Evolutionary conservation across 2,329 filamentous ascomycete species (phyloP).

Genomic region (Claviceps capensis): DNA sequence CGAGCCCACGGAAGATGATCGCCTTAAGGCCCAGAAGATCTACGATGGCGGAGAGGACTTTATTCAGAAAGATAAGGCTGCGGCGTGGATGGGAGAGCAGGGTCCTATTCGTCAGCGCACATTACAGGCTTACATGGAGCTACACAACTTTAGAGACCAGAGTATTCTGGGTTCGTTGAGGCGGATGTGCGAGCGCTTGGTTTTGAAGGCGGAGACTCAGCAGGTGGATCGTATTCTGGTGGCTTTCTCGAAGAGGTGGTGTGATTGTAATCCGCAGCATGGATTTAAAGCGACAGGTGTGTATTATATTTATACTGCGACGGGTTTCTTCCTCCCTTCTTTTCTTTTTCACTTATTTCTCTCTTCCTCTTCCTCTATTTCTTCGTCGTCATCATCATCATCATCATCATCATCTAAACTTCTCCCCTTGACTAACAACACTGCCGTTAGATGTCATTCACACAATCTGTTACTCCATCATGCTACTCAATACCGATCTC

Average conservation of each 20-base stretch:
- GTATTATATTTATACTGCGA: constrained; percentile 13
- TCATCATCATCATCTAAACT: no score
- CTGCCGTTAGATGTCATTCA: constrained; percentile 62
- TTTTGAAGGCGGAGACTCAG: constrained; percentile 85
- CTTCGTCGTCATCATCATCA: background rate
- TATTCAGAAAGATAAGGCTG: constrained; percentile 64
- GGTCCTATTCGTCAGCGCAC: constrained; percentile 44
- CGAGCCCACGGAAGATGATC: constrained; percentile 53
- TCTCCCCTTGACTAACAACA: background rate
- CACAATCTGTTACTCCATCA: constrained; percentile 90
- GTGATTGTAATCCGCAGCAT: constrained; percentile 80
- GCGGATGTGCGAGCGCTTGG: constrained; percentile 64
- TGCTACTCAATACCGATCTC: constrained; percentile 90
- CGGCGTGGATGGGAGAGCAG: constrained; percentile 77
- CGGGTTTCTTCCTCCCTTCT: background rate
- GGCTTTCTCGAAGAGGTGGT: constrained; percentile 82
- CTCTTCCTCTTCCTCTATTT: background rate
- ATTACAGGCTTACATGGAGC: constrained; percentile 70
- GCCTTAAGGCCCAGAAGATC: constrained; percentile 65
- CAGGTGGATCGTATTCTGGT: constrained; percentile 92
- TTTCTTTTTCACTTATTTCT: background rate
- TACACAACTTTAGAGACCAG: constrained; percentile 74
- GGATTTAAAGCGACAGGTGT: constrained; percentile 80
- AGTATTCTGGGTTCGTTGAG: constrained; percentile 71
- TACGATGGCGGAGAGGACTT: constrained; percentile 76